Evolutionary conservation across 345 rosid species (phyloP).

Genomic region (Cardamine chenopodiifolia): DNA sequence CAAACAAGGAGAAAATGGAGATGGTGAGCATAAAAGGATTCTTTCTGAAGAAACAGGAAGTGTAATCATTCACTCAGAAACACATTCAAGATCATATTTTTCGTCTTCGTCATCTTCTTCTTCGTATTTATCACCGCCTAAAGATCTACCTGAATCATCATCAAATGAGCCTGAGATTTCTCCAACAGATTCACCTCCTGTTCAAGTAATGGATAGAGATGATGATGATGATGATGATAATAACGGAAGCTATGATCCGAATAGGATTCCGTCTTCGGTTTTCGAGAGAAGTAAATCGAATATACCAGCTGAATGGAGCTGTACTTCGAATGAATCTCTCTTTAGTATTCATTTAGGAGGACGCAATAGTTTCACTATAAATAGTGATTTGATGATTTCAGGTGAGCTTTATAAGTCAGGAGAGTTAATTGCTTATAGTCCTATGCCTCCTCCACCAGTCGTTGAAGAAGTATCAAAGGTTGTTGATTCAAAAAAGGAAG

Average conservation of each 20-base stretch:
- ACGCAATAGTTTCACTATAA: constrained; percentile 50
- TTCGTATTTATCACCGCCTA: constrained; percentile 46
- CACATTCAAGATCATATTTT: constrained; percentile 33
- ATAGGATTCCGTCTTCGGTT: constrained; percentile 59
- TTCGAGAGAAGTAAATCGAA: constrained; percentile 52
- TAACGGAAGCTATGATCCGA: constrained; percentile 48
- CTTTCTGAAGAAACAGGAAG: constrained; percentile 7
- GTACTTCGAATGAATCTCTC: constrained; percentile 64
- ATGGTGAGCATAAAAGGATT: constrained; percentile 20
- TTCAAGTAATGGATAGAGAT: constrained; percentile 72
- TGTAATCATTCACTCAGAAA: constrained; percentile 23
- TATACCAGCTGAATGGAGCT: constrained; percentile 63
- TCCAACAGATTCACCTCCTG: constrained; percentile 58
- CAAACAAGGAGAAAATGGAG: constrained; percentile 22
- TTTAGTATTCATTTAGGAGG: constrained; percentile 80
- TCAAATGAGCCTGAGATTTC: constrained; percentile 22
- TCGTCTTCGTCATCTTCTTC: constrained; percentile 41
- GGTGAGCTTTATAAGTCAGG: constrained; percentile 47
- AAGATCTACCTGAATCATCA: constrained; percentile 43
- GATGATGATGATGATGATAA: neutral
- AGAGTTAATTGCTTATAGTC: constrained; percentile 47
- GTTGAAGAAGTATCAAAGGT: neutral
- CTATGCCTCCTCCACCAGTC: constrained; percentile 39
- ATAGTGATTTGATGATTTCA: constrained; percentile 38
- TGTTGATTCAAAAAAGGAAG: constrained; percentile 17